Evolutionary conservation across 192 early-diverging fungal genomes (phyloP), one percentile per base, ranked within the genome.

Genomic region (Coemansia sp.): DNA sequence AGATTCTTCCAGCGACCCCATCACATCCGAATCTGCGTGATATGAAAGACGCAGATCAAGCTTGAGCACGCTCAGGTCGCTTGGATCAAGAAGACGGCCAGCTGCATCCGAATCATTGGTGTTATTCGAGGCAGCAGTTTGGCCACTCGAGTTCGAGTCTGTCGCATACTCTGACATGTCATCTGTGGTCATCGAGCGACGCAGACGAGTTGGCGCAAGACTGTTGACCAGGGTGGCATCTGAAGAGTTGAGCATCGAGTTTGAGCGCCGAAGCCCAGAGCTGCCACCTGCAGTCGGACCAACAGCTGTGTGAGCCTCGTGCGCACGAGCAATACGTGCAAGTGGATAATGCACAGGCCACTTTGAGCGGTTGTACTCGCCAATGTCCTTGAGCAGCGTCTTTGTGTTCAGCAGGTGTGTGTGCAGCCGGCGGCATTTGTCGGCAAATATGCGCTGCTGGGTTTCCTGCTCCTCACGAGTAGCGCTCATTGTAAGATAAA

Each of bases 331-430:
- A 19, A 73, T 65, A 24, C 80, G 53, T 3, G 67, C 61, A 10
- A 79, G 75, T n/a, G 88, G 87, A 57, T 88, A 89, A 61, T 85
- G 83, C 15, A 87, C 83, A 12, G 80, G 82, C 73, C 82, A 87
- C 34, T 81, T 81, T 50, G 80, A 66, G 30, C 84, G 81, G 57
- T 87, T 91, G 60, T 81, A 83, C 53, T 89, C 83, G 39, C 78
- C 75, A 23, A 95, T 80, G 51, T 90, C 88, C 4, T 81, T 71
- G 48, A 93, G 81, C 24, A 93, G 56, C 18, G 71, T 37, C 58
- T 80, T 82, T 24, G 91, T 87, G 64, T 71, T 77, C 19, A 67
- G 53, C 50, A 96, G 85, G 65, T 90, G 77, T 19, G 68, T 79
- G 43, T 88, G 84, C 43, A 96, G 78, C 25, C 82, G 74, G 23